Evolutionary conservation across 2,329 filamentous ascomycete species (phyloP).

Genomic region (Tolypocladium guangdongense): DNA sequence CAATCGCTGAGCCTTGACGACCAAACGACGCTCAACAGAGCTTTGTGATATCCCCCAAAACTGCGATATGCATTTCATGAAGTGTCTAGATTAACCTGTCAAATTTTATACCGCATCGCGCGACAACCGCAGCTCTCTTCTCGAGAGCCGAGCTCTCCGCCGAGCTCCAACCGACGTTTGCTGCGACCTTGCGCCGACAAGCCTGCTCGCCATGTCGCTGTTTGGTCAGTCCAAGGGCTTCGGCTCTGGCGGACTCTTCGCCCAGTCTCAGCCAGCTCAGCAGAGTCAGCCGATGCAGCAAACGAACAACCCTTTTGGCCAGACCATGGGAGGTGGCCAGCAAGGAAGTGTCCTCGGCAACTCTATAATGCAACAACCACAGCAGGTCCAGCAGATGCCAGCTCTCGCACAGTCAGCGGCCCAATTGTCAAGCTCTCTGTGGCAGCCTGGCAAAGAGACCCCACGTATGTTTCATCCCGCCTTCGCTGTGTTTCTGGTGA

Average conservation of each 20-base stretch:
- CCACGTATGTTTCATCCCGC: slow-evolving; percentile 27
- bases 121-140: background rate
- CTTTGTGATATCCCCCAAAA: background rate
- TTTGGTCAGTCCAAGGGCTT: slow-evolving; percentile 29
- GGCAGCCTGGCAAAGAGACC: slow-evolving; percentile 40
- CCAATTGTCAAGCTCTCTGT: slow-evolving; percentile 37
- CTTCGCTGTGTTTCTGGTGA: background rate
- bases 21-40: background rate
- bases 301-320: slow-evolving; percentile 17
- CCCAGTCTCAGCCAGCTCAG: slow-evolving; percentile 24
- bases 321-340: slow-evolving; percentile 20
- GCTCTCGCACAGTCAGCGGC: slow-evolving; percentile 32
- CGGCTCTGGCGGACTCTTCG: slow-evolving; percentile 22
- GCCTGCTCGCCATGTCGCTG: slow-evolving; percentile 20
- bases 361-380: slow-evolving; percentile 22
- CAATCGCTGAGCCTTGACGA: background rate
- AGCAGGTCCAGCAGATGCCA: slow-evolving; percentile 31
- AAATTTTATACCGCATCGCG: background rate
- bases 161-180: slow-evolving; percentile 1
- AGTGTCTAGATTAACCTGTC: background rate
- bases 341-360: slow-evolving; percentile 22
- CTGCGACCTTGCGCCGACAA: background rate
- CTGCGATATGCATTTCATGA: background rate
- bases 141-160: slow-evolving; percentile 2
- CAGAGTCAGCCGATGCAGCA: slow-evolving; percentile 16